Conservation (phyloP, 768 basidiomycete genomes). For the Tephrocybe sp. region DNA sequence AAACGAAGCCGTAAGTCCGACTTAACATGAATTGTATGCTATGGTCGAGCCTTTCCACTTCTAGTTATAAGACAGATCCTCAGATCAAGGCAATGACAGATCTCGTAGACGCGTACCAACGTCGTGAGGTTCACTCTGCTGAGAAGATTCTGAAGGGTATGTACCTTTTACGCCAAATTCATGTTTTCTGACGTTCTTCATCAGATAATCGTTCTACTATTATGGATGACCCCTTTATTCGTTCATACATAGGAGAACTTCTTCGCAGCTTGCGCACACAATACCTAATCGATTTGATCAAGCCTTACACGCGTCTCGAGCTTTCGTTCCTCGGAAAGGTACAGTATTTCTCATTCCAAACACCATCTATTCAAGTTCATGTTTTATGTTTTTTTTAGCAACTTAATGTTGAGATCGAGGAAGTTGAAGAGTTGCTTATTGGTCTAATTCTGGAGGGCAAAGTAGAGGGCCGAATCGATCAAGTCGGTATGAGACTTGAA, state of each 20-base stretch:
- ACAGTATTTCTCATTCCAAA: constrained; percentile 10
- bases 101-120: constrained; percentile 94
- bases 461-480: constrained; percentile 95
- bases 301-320: constrained; percentile 94
- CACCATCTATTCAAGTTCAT: not conserved
- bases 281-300: constrained; percentile 97
- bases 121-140: constrained; percentile 94
- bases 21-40: not conserved
- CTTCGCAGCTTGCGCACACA: constrained; percentile 92
- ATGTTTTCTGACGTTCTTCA: not conserved
- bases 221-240: constrained; percentile 95
- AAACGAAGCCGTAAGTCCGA: constrained; percentile 87
- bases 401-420: constrained; percentile 88
- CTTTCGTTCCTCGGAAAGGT: constrained; percentile 92
- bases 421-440: constrained; percentile 93
- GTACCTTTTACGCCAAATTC: constrained; percentile 5
- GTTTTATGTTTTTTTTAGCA: constrained; percentile 53
- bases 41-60: not conserved
- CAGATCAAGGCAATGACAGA: constrained; percentile 99
- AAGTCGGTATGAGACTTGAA: constrained; percentile 91
- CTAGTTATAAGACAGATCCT: constrained; percentile 90
- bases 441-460: constrained; percentile 96
- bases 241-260: constrained; percentile 94
- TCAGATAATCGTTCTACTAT: constrained; percentile 93
- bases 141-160: constrained; percentile 91